Evolutionary conservation across 805 yeast genomes (phyloP).

Genomic region (Ogataea chonburiensis): DNA sequence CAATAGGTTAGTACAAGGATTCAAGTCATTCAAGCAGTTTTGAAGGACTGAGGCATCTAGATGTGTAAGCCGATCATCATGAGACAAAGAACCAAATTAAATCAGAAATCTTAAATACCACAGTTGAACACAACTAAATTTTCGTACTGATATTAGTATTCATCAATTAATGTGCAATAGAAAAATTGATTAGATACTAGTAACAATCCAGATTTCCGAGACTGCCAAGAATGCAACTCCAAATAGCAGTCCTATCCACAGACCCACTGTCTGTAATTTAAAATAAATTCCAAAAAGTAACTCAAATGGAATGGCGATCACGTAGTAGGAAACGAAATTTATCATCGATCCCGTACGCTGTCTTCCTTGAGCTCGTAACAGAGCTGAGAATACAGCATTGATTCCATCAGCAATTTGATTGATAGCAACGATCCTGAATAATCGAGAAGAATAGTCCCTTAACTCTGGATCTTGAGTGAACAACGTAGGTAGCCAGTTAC

Average conservation of each 20-base stretch:
- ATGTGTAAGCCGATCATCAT: too few species aligned
- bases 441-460: conserved; percentile 37
- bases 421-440: conserved; percentile 46
- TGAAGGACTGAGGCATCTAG: too few species aligned
- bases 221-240: too few species aligned
- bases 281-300: conserved; percentile 42
- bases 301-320: conserved; percentile 50
- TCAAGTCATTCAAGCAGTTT: too few species aligned
- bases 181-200: too few species aligned
- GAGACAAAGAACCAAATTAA: too few species aligned
- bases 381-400: conserved; percentile 45
- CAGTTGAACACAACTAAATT: too few species aligned
- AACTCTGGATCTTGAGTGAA: conserved; percentile 43
- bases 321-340: conserved; percentile 46
- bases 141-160: too few species aligned
- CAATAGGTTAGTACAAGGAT: too few species aligned
- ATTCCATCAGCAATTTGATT: conserved; percentile 50
- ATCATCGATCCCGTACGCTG: conserved; percentile 51
- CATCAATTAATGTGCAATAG: too few species aligned
- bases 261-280: conserved; percentile 41
- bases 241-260: conserved; percentile 37
- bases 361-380: conserved; percentile 54
- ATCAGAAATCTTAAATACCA: too few species aligned
- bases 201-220: too few species aligned
- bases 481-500: conserved; percentile 39